These are phyloP conservation scores for Chaetomium olivaceum DNA, from an alignment of 2,329 filamentous ascomycete species.

Conservation along the genomic window DNA sequence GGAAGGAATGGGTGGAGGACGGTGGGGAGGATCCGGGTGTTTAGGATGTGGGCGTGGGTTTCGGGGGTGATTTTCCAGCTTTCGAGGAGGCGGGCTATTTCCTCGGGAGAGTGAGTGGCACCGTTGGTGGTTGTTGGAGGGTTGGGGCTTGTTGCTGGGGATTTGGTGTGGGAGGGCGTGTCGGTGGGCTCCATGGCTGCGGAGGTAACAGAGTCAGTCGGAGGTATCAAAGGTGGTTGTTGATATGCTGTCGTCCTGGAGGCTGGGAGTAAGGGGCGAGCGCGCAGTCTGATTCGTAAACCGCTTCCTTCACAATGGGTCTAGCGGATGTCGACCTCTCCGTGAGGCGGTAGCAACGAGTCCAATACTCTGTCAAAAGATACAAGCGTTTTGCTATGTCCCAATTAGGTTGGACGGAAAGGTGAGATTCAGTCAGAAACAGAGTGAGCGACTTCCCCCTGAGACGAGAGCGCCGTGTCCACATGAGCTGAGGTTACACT, in stretches of 20 bases:
- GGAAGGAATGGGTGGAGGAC: conserved; percentile 36
- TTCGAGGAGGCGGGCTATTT: conserved; percentile 18
- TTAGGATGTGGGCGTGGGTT: conserved; percentile 24
- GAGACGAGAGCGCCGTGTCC: not conserved
- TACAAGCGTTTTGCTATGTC: not conserved
- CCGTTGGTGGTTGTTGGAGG: conserved; percentile 17
- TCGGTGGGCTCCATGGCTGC: not conserved
- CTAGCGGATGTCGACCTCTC: not conserved
- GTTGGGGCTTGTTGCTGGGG: not conserved
- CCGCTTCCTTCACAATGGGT: not conserved
- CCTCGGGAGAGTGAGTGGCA: conserved; percentile 1
- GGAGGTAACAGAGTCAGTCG: not conserved
- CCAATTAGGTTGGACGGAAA: too few species aligned
- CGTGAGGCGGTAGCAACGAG: not conserved
- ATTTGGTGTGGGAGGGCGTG: too few species aligned
- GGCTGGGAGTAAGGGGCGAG: not conserved
- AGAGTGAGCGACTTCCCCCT: not conserved
- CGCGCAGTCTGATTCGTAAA: not conserved
- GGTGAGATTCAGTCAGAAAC: not conserved
- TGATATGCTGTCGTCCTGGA: not conserved
- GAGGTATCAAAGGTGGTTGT: not conserved
- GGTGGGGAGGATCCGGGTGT: conserved; percentile 34
- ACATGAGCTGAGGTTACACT: conserved; percentile 5
- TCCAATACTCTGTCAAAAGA: not conserved
- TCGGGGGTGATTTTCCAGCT: conserved; percentile 26